A percentile compares a stretch with the other conserved stretches of the same genome.
These are phyloP conservation scores for Endocalyx cinctus DNA, from an alignment of 2,329 filamentous ascomycete species.

Conservation along the genomic window DNA sequence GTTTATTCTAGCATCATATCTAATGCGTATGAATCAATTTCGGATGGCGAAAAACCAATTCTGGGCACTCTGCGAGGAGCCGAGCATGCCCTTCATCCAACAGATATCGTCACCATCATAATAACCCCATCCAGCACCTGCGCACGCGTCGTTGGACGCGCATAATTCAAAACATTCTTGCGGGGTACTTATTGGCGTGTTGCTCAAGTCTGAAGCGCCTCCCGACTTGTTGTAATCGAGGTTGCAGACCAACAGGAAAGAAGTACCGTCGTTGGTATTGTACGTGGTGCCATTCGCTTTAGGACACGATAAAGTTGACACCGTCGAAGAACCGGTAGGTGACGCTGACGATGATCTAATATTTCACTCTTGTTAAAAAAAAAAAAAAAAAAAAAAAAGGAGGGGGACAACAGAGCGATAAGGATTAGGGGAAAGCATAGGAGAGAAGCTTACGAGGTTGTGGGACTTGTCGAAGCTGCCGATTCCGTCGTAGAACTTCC, in stretches of 20 bases:
- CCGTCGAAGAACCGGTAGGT: constrained; percentile 1
- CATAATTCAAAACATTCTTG: constrained; percentile 29
- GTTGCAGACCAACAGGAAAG: constrained; percentile 29
- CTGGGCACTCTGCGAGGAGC: constrained; percentile 16
- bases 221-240: constrained; percentile 27
- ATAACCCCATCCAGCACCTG: constrained; percentile 31
- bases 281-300: constrained; percentile 31
- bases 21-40: too few relatives aligned
- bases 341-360: too few relatives aligned
- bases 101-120: constrained; percentile 23
- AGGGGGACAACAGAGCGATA: neutral
- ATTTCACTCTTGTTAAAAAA: too few relatives aligned
- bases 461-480: constrained; percentile 3
- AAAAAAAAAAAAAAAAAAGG: too few relatives aligned
- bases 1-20: too few relatives aligned
- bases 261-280: constrained; percentile 10
- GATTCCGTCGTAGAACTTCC: neutral
- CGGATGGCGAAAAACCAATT: constrained; percentile 29
- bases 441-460: neutral
- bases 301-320: constrained; percentile 22
- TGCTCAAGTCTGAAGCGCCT: constrained; percentile 25
- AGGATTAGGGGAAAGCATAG: neutral
- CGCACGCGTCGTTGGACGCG: constrained; percentile 22
- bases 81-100: constrained; percentile 32
- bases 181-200: constrained; percentile 18